Evolutionary conservation across 208 protist genomes (phyloP).

Genomic region (Acanthamoeba castellanii): DNA sequence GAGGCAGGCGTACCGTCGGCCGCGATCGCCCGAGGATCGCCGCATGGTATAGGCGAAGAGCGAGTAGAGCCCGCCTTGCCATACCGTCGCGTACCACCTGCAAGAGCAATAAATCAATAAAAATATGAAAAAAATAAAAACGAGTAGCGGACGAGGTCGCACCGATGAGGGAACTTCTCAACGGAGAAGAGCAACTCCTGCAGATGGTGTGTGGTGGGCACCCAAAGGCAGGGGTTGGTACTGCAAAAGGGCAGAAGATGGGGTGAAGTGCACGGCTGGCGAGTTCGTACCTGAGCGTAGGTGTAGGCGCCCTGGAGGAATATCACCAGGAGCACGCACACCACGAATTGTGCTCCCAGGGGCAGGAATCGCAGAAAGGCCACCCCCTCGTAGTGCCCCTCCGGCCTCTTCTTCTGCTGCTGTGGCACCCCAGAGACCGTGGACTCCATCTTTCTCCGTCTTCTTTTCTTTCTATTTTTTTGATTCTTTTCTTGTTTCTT

Average conservation of each 20-base stretch:
- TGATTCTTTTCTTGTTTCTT: background rate
- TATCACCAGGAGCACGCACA: conserved; percentile 35
- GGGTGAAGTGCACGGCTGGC: background rate
- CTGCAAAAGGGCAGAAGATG: background rate
- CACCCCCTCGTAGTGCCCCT: conserved; percentile 7
- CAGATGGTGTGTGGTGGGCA: background rate
- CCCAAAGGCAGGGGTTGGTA: background rate
- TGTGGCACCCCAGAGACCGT: no score
- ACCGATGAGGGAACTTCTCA: conserved; percentile 11
- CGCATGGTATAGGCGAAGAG: conserved; percentile 20
- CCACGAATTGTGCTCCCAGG: background rate
- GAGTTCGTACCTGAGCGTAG: conserved; percentile 8
- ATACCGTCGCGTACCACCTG: conserved; percentile 47
- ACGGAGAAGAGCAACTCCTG: conserved; percentile 45
- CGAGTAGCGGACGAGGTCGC: background rate
- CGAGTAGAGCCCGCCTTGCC: conserved; percentile 45
- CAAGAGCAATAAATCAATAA: background rate
- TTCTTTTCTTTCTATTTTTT: background rate
- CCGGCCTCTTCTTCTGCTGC: background rate
- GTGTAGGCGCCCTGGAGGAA: conserved; percentile 50
- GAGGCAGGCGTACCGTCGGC: background rate
- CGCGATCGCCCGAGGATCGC: background rate
- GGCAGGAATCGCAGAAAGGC: background rate
- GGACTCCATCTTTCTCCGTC: background rate
- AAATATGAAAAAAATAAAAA: background rate